These are phyloP conservation scores for Mucor lusitanicus DNA, from an alignment of 371 early-diverging fungal species.

Conservation along the genomic window DNA sequence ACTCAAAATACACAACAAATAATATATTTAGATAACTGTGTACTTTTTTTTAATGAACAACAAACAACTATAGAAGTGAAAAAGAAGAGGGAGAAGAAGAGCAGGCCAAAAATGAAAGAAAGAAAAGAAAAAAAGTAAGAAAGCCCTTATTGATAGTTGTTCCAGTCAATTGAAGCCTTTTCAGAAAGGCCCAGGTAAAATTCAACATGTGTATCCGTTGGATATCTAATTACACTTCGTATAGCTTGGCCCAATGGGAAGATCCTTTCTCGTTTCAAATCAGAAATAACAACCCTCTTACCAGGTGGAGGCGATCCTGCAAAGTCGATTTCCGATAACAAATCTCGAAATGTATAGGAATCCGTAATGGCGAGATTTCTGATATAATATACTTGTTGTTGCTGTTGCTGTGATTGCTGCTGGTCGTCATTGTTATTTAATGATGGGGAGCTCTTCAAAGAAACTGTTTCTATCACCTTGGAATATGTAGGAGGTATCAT, in stretches of 20 bases:
- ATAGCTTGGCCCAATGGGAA: constrained; percentile 51
- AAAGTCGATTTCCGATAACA: constrained; percentile 45
- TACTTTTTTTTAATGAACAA: neutral
- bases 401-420: neutral
- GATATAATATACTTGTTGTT: constrained; percentile 34
- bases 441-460: constrained; percentile 28
- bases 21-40: neutral
- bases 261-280: constrained; percentile 34
- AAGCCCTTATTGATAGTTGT: constrained; percentile 4
- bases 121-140: neutral
- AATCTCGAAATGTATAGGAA: constrained; percentile 49
- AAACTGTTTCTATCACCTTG: constrained; percentile 44
- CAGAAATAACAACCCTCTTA: constrained; percentile 46
- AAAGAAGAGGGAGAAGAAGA: neutral
- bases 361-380: constrained; percentile 54
- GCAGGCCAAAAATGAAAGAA: neutral
- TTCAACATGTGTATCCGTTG: constrained; percentile 38
- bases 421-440: neutral
- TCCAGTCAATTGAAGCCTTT: constrained; percentile 51
- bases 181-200: constrained; percentile 43
- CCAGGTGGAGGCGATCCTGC: constrained; percentile 49
- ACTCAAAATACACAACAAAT: neutral
- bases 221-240: constrained; percentile 41
- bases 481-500: constrained; percentile 2
- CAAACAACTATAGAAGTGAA: neutral